These are phyloP conservation scores for Ustulina deusta DNA, from an alignment of 2,329 filamentous ascomycete species.

Conservation along the genomic window DNA sequence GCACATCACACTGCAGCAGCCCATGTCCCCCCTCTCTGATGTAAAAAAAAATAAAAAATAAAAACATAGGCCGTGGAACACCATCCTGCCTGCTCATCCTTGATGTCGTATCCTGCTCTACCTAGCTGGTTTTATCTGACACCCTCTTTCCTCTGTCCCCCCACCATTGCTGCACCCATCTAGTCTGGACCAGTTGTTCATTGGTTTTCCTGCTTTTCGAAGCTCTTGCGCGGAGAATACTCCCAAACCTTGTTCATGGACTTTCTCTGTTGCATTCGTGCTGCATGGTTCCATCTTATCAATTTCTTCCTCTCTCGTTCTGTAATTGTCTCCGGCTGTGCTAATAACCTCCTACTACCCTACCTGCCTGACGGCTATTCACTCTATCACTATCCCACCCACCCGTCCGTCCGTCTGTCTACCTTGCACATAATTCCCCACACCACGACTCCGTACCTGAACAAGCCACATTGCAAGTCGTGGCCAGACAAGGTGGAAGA, in stretches of 20 bases:
- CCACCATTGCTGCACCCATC: not conserved
- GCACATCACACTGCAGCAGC: conserved; percentile 23
- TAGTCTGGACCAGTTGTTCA: not conserved
- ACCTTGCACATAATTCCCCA: conserved; percentile 1
- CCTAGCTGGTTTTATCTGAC: conserved; percentile 5
- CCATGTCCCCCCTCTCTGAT: conserved; percentile 18
- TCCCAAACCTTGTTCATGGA: conserved; percentile 3
- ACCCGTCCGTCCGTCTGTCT: not conserved
- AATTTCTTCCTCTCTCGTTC: not conserved
- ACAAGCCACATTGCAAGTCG: not conserved
- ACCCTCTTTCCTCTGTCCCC: conserved; percentile 4
- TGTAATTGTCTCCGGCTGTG: conserved; percentile 4
- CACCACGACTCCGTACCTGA: not conserved
- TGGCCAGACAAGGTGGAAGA: conserved; percentile 4
- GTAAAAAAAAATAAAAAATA: conserved; percentile 18
- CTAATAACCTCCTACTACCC: not conserved
- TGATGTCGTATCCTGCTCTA: conserved; percentile 12
- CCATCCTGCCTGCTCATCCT: conserved; percentile 7
- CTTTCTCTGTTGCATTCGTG: conserved; percentile 3
- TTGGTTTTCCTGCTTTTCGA: conserved; percentile 8
- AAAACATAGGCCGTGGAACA: conserved; percentile 29
- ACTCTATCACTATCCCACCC: not conserved
- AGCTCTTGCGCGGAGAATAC: not conserved
- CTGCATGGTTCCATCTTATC: not conserved
- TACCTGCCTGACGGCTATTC: not conserved